Base-by-base conservation (phyloP, 768 basidiomycete genomes). In the Termitomyces eurrhizus region DNA sequence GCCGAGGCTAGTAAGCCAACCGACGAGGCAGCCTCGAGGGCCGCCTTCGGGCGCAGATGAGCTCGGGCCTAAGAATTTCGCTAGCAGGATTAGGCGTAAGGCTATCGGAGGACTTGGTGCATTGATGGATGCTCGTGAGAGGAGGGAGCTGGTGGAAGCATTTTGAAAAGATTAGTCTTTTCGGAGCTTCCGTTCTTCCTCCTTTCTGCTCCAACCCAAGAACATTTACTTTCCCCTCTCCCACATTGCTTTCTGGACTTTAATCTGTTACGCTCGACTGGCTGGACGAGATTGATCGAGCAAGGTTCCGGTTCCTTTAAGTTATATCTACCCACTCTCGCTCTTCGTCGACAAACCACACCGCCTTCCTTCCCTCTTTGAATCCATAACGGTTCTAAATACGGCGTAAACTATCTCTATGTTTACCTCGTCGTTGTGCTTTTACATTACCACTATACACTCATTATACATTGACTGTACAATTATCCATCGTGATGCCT, bases 11-110 rank as follows among this genome's bases (percentile, higher is more conserved):
- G 78, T 78, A 62, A 89, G 86, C 72, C 86, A 88, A 69, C 88
- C 90, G 62, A 80, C 87, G 57, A 87, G 93, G 73, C 93, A 94
- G 78, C 93, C 93, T 67, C 84, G 87, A 60, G 93, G 93, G 67
- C 93, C 93, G 59, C 93, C 93, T 48, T 89, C 89, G 26, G 88
- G 89, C 69, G 85, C 86, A 64, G 92, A 94, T 68, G 92, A 94
- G 70, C 84, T 94, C 53, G 88, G 89, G 21, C 88, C 90, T 48
- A 89, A 90, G 81, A 94, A 94, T 72, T 94, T 94, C 78, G 92
- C 92, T 7, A 86, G 87, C 41, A 85, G 92, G 67, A 89, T 91
- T 74, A 83, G 92, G 74, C 84, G 90, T 68, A 85, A 89, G 79
- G 92, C 92, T 21, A 89, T 93, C 61, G 90, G 88, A 37, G 90